Evolutionary conservation across 352 stramenopile species (phyloP), one percentile per base, ranked within the genome.

Genomic region (Aphanomyces invadans): DNA sequence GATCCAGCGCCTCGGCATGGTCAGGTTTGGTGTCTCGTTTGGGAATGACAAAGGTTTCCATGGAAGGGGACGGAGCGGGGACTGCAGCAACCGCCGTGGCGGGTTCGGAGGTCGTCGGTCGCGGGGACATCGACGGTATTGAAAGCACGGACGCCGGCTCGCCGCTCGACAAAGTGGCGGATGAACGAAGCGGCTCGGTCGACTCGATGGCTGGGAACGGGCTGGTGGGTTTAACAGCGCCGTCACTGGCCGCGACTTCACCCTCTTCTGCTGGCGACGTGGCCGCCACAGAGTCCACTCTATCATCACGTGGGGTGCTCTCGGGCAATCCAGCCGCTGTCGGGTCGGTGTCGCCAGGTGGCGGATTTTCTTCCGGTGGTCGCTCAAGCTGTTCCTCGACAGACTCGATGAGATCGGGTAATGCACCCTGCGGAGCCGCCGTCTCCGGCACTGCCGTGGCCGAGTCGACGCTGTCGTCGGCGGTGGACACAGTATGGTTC

Each of bases 41-140:
- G 10, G 55, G 55, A 49, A 63, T 63, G 55, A 63, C 55, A 63
- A 63, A 63, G 55, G n/a, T n/a, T n/a, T 63, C 36, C 36, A 15
- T 15, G 36, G 36, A 7, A 42, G 36, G 36, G 36, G 36, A 15
- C 15, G 15, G 7, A 42, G 7, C 36, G 36, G n/a, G n/a, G n/a
- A n/a, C n/a, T n/a, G n/a, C n/a, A n/a, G n/a, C n/a, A n/a, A n/a
- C n/a, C n/a, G n/a, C n/a, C n/a, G n/a, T n/a, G n/a, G n/a, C n/a
- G n/a, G n/a, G n/a, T n/a, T n/a, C n/a, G n/a, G n/a, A n/a, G n/a
- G n/a, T n/a, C n/a, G n/a, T n/a, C n/a, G n/a, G n/a, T n/a, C n/a
- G n/a, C n/a, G n/a, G n/a, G n/a, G n/a, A n/a, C n/a, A n/a, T n/a
- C n/a, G n/a, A n/a, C n/a, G n/a, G n/a, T n/a, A n/a, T n/a, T n/a